Conservation (phyloP, 345 rosid genomes). For the Eucalyptus albens region DNA sequence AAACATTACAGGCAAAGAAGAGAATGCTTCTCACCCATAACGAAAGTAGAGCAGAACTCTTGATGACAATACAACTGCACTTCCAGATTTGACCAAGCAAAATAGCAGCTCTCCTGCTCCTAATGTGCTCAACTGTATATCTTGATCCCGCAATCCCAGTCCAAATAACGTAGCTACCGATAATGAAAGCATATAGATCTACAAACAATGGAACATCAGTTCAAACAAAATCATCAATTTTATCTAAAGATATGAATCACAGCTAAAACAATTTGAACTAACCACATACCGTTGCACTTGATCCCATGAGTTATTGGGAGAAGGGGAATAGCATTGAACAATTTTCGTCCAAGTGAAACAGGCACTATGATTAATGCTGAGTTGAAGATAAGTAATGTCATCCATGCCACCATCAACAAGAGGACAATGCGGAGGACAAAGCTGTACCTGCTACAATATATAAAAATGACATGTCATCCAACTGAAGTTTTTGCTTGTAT, state of each 20-base stretch:
- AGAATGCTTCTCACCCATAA: slow-evolving; percentile 58
- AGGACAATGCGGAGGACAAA: slow-evolving; percentile 80
- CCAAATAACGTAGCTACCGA: slow-evolving; percentile 96
- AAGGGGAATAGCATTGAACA: slow-evolving; percentile 85
- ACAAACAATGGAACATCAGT: not conserved
- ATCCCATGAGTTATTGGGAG: slow-evolving; percentile 97
- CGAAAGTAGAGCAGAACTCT: slow-evolving; percentile 73
- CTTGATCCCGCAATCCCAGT: slow-evolving; percentile 81
- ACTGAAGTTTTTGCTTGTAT: not conserved
- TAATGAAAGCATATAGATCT: slow-evolving; percentile 92
- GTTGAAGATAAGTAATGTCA: slow-evolving; percentile 88
- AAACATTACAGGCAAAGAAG: not conserved
- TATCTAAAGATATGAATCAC: not conserved
- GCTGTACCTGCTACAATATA: slow-evolving; percentile 56
- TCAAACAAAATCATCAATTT: not conserved
- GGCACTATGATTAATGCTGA: slow-evolving; percentile 86
- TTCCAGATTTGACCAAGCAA: slow-evolving; percentile 68
- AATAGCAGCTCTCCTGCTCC: slow-evolving; percentile 61
- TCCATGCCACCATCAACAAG: slow-evolving; percentile 89
- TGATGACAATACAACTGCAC: slow-evolving; percentile 81
- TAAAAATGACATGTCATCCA: not conserved
- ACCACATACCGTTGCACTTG: slow-evolving; percentile 80
- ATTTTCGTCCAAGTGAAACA: slow-evolving; percentile 86
- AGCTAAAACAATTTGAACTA: not conserved
- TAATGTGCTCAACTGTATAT: slow-evolving; percentile 70